Conservation (phyloP, 2,329 filamentous ascomycete species). For the Phialophora verrucosa region DNA sequence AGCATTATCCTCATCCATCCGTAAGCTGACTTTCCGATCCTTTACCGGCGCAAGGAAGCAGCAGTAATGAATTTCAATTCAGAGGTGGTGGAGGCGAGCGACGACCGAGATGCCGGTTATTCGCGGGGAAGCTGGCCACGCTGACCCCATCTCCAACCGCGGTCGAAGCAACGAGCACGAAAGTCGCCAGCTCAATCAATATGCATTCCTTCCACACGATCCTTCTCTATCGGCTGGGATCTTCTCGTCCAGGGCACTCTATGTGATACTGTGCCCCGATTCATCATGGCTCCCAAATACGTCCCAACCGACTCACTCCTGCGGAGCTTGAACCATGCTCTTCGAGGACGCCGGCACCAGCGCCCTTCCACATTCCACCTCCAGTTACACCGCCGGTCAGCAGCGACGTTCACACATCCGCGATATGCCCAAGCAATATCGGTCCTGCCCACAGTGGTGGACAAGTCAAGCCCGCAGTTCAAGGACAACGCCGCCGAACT, state of each 20-base stretch:
- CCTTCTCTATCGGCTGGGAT: not conserved
- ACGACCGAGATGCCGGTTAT: not conserved
- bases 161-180: not conserved
- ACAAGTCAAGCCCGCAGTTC: slow-evolving; percentile 78
- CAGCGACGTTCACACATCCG: slow-evolving; percentile 78
- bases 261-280: not conserved
- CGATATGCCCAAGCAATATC: slow-evolving; percentile 85
- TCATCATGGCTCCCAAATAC: slow-evolving; percentile 27
- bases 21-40: not conserved
- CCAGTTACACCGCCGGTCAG: slow-evolving; percentile 45
- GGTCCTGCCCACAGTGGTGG: slow-evolving; percentile 74
- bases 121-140: not conserved
- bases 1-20: not conserved
- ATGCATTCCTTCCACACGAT: not conserved
- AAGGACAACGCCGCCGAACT: slow-evolving; percentile 80
- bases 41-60: not conserved
- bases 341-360: slow-evolving; percentile 24
- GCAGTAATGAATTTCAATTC: not conserved
- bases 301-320: slow-evolving; percentile 26
- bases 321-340: slow-evolving; percentile 26
- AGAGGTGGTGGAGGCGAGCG: not conserved
- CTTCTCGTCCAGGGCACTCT: not conserved
- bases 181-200: not conserved
- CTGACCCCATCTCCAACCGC: slow-evolving; percentile 3
- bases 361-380: slow-evolving; percentile 18